Base-by-base conservation (phyloP, 768 basidiomycete genomes). In the Hypholoma sublateritium region DNA sequence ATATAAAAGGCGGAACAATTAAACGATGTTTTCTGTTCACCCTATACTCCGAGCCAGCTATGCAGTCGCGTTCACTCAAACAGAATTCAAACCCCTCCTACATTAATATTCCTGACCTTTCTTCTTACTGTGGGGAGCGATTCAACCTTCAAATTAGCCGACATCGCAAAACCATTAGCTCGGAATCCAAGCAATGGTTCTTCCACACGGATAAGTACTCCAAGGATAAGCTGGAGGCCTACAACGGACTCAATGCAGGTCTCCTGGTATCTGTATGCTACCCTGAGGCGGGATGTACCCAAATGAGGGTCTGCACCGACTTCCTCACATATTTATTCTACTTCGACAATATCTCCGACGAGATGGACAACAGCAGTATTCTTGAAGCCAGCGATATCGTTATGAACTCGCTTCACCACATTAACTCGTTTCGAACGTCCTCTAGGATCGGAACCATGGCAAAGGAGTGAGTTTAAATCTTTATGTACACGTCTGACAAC, bases 251-350 rank as follows among this genome's bases (percentile, higher is more conserved):
- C 62, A 87, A 88, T 67, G 81, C 80, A 36, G 90, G 89, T 39
- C 79, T 82, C 50, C 81, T 93, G 59, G 82, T 87, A 16, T 77
- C 85, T 44, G 83, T 85, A 81, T 85, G 81, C 73, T 89, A 81
- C 59, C 81, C 87, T 17, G 72, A 80, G 42, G 80, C 81, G 24
- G 80, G 79, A 13, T 82, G 77, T 65, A 77, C 78, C 7, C 83
- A 87, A 65, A 77, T 91, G 47, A 80, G 88, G 44, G 82, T 86
- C 49, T 85, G 83, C 77, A 85, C 84, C 67, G 89, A 91, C 71
- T 92, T 87, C 70, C 76, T 90, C 66, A 87, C 82, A 60, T 91
- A 84, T 67, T 80, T 91, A 51, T 91, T 91, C 74, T 86, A 89
- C 66, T 78, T 89, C 57, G 88, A 91, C 74, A 84, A 91, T 66